Evolutionary conservation across 2,329 filamentous ascomycete genomes (phyloP), one percentile per base, ranked within the genome.

Genomic region (Exophiala xenobiotica): DNA sequence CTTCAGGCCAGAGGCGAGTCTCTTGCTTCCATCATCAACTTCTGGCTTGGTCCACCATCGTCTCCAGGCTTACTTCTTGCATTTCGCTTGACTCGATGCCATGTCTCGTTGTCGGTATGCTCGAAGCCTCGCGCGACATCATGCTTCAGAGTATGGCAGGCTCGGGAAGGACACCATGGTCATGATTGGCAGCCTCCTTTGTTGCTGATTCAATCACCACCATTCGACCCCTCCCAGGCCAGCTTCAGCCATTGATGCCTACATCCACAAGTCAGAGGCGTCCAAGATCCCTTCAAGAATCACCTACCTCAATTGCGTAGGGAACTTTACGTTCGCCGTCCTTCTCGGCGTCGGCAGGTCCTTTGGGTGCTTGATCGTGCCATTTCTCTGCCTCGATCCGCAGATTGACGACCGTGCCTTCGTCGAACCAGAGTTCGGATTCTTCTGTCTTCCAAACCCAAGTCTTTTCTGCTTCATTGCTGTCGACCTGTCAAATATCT

Each of bases 361-460:
- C 49, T 50, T 51, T 49, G 2, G 46, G 48, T 26, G 51, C 53
- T 48, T 95, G 87, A 67, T 97, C 92, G 54, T 90, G 82, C 90
- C 93, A 99, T 60, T 88, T 82, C 71, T 99, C 93, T 44, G 86
- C 81, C 61, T 95, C 83, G 33, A 97, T 85, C 18, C 90, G 81
- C 63, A 97, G 87, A 33, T 92, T 82, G 22, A 96, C 91, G 63
- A 87, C 83, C 72, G 97, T 93, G 64, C 92, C 86, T 63, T 85
- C 86, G 69, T 99, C 93, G 69, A 93, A 95, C 68, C 87, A 96
- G 60, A 95, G 82, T 22, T 84, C 78, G 23, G 81, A 85, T 12
- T 90, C 79, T 20, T 80, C 87, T 11, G 84, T 81, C 23, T 86
- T 81, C 88, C 90, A 97, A 31, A 92, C 81, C 86, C 89, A 97